A percentile compares a stretch with the other conserved stretches of the same genome.
Evolutionary conservation across 805 yeast genomes (phyloP).

Genomic region (Millerozyma acaciae): DNA sequence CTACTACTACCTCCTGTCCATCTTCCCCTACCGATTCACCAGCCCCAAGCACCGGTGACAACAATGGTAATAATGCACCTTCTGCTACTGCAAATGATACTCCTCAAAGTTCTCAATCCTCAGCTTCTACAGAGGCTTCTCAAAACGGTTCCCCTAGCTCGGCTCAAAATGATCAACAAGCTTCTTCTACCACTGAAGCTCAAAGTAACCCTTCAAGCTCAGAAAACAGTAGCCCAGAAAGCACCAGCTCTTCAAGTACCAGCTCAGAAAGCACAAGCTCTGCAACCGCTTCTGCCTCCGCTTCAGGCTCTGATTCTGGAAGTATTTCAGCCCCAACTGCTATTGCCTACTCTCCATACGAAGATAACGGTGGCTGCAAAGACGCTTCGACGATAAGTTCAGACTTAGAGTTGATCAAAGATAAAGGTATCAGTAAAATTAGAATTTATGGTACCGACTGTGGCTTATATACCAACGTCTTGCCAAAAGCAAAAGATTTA

Average conservation of each 20-base stretch:
- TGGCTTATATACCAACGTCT: conserved; percentile 57
- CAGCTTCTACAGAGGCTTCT: conserved; percentile 9
- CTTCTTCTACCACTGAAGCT: conserved; percentile 13
- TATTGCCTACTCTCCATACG: conserved; percentile 78
- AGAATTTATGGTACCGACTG: conserved; percentile 91
- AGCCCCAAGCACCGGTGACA: conserved; percentile 3
- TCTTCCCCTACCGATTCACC: conserved; percentile 14
- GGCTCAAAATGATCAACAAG: conserved; percentile 21
- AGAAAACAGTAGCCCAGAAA: background rate
- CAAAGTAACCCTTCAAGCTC: conserved; percentile 12
- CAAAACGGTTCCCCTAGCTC: conserved; percentile 1
- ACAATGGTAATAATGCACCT: background rate
- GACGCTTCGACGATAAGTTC: conserved; percentile 44
- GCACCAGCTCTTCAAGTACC: conserved; percentile 8
- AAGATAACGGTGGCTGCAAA: conserved; percentile 66
- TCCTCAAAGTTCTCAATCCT: conserved; percentile 4
- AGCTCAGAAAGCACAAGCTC: conserved; percentile 12
- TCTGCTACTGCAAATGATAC: conserved; percentile 10
- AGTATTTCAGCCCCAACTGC: conserved; percentile 46
- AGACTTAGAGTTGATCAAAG: conserved; percentile 57
- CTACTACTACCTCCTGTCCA: conserved; percentile 7
- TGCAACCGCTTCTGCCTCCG: conserved; percentile 11
- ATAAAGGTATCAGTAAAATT: conserved; percentile 60
- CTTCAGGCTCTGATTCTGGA: conserved; percentile 16
- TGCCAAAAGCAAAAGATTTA: conserved; percentile 52